Percentiles rank a stretch among this genome's conserved stretches.
Evolutionary conservation across 1,284 basidiomycete species (phyloP).

Genomic region (Phaffia rhodozyma): DNA sequence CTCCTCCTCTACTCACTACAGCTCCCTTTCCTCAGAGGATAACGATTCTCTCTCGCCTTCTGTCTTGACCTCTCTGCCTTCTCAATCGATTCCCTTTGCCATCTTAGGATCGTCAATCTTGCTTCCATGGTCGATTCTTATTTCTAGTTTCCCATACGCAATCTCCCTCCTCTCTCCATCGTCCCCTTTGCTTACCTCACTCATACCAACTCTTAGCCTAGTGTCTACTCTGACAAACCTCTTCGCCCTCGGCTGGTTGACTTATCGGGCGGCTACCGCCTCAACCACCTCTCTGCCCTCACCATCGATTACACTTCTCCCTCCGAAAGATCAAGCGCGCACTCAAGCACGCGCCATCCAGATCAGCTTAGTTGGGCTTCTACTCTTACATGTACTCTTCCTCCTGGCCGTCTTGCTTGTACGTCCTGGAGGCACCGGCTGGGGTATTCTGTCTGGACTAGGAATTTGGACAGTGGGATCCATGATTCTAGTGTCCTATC

Average conservation of each 20-base stretch:
- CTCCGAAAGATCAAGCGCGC: background rate
- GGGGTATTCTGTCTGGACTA: background rate
- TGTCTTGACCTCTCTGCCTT: background rate
- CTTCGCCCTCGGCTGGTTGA: constrained; percentile 8
- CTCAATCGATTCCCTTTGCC: constrained; percentile 2
- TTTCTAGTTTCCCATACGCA: constrained; percentile 9
- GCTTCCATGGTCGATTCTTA: constrained; percentile 14
- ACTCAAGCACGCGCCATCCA: background rate
- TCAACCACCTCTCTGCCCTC: background rate
- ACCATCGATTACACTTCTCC: too few species aligned
- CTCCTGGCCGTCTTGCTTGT: background rate
- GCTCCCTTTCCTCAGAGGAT: too few species aligned
- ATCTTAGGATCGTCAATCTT: constrained; percentile 6
- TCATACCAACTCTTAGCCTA: constrained; percentile 7
- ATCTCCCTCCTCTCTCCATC: constrained; percentile 5
- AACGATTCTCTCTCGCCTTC: too few species aligned
- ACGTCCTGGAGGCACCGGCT: background rate
- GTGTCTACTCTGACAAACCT: constrained; percentile 10
- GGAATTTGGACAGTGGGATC: background rate
- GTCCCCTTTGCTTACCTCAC: background rate
- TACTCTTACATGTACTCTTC: background rate
- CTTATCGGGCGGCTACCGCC: background rate
- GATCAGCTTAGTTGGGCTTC: background rate
- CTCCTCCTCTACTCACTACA: too few species aligned
- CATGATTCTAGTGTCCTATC: constrained; percentile 1